phyloP scores from a whole-genome alignment of 495 filamentous ascomycete species.

The Viridothelium virens region DNA sequence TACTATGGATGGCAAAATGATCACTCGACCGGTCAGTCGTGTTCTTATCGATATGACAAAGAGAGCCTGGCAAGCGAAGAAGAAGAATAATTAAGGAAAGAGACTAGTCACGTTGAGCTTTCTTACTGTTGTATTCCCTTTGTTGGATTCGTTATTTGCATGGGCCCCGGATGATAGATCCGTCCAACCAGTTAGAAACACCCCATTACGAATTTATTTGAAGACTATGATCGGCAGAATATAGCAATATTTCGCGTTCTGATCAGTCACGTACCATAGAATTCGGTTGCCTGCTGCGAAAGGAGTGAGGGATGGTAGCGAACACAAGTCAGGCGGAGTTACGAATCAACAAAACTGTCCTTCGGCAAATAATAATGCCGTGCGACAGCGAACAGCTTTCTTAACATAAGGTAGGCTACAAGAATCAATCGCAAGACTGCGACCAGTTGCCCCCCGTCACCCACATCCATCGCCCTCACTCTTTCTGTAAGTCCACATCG shows the following conservation, averaged over 20 bases:
- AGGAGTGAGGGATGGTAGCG: not conserved
- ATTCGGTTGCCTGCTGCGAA: not conserved
- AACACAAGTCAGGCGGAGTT: not conserved
- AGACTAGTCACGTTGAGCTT: not conserved
- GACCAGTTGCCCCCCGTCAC: not conserved
- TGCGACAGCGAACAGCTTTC: constrained; percentile 2
- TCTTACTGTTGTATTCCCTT: not conserved
- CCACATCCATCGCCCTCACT: not conserved
- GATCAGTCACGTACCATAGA: not conserved
- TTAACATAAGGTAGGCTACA: not conserved
- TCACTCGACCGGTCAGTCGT: constrained; percentile 3
- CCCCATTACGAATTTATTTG: not conserved
- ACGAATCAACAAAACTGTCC: constrained; percentile 6
- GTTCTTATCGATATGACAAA: constrained; percentile 5
- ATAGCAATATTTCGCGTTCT: no score
- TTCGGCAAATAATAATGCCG: constrained; percentile 1
- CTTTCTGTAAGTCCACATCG: not conserved
- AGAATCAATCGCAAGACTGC: constrained; percentile 1
- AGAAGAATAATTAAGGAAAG: not conserved
- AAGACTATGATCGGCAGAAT: not conserved
- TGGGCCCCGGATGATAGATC: not conserved
- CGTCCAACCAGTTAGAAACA: not conserved
- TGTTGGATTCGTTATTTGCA: not conserved
- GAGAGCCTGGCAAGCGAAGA: not conserved
- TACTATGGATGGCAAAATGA: constrained; percentile 35